phyloP scores from a whole-genome alignment of 352 stramenopile species.

The Pelagophyceae sp. region DNA sequence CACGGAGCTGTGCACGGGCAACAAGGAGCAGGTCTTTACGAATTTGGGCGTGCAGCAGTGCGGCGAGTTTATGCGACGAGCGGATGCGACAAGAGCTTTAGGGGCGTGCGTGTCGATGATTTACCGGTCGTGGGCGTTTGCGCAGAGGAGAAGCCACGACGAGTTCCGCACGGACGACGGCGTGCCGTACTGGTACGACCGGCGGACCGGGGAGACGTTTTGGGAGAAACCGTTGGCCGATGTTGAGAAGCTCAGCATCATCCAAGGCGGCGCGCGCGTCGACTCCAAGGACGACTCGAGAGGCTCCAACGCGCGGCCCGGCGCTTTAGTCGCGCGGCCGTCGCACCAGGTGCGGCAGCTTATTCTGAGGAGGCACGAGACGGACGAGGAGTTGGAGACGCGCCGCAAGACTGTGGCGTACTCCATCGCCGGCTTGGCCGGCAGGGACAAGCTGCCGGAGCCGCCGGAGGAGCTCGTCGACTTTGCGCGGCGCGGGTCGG shows the following conservation, averaged over 20 bases:
- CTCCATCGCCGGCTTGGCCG: neutral
- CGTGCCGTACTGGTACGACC: conserved; percentile 74
- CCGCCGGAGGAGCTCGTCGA: neutral
- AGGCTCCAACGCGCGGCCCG: conserved; percentile 21
- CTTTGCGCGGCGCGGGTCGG: no score
- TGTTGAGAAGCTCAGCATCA: conserved; percentile 62
- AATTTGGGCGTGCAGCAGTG: conserved; percentile 70
- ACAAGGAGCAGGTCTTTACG: conserved; percentile 79
- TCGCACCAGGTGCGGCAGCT: conserved; percentile 56
- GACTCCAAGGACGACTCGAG: conserved; percentile 59
- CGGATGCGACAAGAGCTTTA: conserved; percentile 56
- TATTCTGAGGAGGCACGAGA: conserved; percentile 70
- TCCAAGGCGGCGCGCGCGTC: conserved; percentile 63
- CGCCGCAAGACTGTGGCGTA: conserved; percentile 36
- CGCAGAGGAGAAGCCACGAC: conserved; percentile 65
- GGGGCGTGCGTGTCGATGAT: conserved; percentile 68
- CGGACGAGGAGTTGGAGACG: conserved; percentile 35
- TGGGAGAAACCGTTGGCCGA: conserved; percentile 73
- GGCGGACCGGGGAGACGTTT: conserved; percentile 67
- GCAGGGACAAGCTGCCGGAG: conserved; percentile 8
- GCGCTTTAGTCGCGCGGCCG: neutral
- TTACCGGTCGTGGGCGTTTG: conserved; percentile 80
- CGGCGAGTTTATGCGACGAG: conserved; percentile 79
- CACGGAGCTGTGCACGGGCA: conserved; percentile 67
- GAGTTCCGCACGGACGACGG: conserved; percentile 79